Base-by-base conservation (phyloP, 495 filamentous ascomycete genomes). In the Lasiosphaeria ovina region DNA sequence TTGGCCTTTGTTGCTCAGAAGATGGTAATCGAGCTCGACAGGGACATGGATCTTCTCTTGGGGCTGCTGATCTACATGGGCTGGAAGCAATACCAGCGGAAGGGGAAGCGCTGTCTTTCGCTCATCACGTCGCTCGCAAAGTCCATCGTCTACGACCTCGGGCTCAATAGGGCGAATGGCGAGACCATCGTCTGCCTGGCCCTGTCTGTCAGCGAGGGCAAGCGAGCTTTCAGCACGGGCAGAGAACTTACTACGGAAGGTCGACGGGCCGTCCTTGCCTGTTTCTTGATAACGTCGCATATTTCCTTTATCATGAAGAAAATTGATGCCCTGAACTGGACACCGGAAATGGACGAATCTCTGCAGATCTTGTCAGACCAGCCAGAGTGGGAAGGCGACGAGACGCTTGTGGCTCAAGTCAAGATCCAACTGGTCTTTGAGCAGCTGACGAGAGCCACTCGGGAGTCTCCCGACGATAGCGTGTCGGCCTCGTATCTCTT, bases 21-120 rank as follows among this genome's bases (percentile, higher is more conserved):
- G 61, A 66, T 84, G 54, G 62, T 84, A 7, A 61, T 82, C n/a
- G 75, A 81, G 9, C 59, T 70, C 34, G 72, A 78, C n/a, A 78
- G 76, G 63, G 81, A 67, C 55, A 64, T 86, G 32, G 85, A 86
- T 59, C 71, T 86, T 33, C 76, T 87, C 5, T 69, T 81, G n/a
- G 85, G 79, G 6, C 54, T 85, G 10, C 66, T 87, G 38, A 72
- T 74, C 1, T 75, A 77, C 54, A 62, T 79, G 44, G 72, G 69
- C 35, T 83, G 81, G 44, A 55, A 49, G n/a, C 54, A 62, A 3
- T 57, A 54, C 53, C 47, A 70, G 12, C 61, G 61, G 35, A 56
- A 55, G 45, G 69, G 71, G 5, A 78, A 76, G 35, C 71, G 72
- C 9, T 69, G 70, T 24, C 69, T 80, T 24, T 74, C 73, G 16